These are phyloP conservation scores for Diospyros lotus DNA, from an alignment of 148 eudicot species.

Conservation along the genomic window DNA sequence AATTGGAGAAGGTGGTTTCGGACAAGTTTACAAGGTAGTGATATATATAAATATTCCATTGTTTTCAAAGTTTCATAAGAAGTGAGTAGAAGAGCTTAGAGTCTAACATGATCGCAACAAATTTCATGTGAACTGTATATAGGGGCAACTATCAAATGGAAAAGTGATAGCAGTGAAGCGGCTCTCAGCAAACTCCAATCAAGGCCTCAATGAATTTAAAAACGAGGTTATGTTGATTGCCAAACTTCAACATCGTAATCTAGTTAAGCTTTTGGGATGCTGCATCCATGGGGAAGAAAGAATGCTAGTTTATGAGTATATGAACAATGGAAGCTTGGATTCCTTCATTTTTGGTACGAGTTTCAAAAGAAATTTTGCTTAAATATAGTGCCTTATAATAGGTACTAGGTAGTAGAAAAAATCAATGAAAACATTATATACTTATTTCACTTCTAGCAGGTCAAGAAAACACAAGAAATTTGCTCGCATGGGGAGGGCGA, in stretches of 20 bases:
- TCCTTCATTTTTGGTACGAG: background rate
- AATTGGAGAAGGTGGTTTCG: constrained; percentile 24
- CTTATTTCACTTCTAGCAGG: background rate
- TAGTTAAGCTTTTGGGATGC: constrained; percentile 14
- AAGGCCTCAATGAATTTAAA: constrained; percentile 10
- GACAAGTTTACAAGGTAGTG: constrained; percentile 22
- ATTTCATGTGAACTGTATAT: background rate
- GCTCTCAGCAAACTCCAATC: background rate
- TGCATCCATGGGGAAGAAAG: background rate
- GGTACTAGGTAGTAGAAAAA: background rate
- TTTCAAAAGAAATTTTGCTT: too few relatives aligned
- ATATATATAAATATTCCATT: background rate
- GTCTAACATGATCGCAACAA: background rate
- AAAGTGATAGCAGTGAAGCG: constrained; percentile 14
- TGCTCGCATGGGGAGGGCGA: background rate
- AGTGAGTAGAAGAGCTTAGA: background rate
- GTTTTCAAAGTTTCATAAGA: background rate
- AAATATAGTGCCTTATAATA: too few relatives aligned
- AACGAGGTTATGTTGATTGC: constrained; percentile 13
- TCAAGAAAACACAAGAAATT: background rate
- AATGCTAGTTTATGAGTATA: background rate
- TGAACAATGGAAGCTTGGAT: background rate
- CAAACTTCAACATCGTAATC: constrained; percentile 17
- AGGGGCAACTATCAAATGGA: constrained; percentile 1
- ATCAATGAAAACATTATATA: background rate